Evolutionary conservation across 208 protist species (phyloP).

Genomic region (Tetramitus jugosus): DNA sequence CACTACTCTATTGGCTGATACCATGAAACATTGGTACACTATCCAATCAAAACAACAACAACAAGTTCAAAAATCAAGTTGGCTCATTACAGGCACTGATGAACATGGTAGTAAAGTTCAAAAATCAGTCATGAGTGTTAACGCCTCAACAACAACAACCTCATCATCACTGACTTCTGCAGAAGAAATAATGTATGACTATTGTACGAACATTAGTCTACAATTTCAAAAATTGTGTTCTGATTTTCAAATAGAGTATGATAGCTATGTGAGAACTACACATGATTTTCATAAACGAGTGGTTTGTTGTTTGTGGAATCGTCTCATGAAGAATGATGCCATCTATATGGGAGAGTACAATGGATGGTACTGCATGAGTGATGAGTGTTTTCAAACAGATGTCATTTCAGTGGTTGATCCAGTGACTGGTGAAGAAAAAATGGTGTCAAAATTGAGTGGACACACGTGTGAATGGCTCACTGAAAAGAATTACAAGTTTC

Average conservation of each 20-base stretch:
- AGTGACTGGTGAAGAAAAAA: conserved; percentile 73
- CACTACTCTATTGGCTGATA: conserved; percentile 40
- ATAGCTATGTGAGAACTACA: conserved; percentile 94
- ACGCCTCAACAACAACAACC: too few relatives aligned
- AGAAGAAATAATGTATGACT: conserved; percentile 42
- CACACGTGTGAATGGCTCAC: conserved; percentile 81
- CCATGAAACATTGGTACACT: conserved; percentile 22
- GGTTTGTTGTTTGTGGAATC: conserved; percentile 72
- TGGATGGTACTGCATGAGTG: conserved; percentile 96
- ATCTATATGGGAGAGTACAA: conserved; percentile 95
- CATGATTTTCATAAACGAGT: conserved; percentile 64
- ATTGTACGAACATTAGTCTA: conserved; percentile 75
- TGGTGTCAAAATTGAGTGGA: conserved; percentile 79
- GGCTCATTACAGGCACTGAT: conserved; percentile 94
- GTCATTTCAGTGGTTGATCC: conserved; percentile 60
- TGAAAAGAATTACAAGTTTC: conserved; percentile 98
- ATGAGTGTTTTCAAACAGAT: conserved; percentile 85
- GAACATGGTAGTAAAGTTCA: conserved; percentile 97
- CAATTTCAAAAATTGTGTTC: conserved; percentile 78
- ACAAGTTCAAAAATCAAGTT: conserved; percentile 55
- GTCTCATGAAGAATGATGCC: conserved; percentile 70
- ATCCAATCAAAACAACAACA: conserved; percentile 28
- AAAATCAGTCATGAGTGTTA: conserved; percentile 64
- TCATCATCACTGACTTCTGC: too few relatives aligned
- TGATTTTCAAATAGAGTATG: conserved; percentile 62